A percentile compares a stretch with the other conserved stretches of the same genome.
Conservation (phyloP, 306 rosid genomes). For the Medicago lupulina region DNA sequence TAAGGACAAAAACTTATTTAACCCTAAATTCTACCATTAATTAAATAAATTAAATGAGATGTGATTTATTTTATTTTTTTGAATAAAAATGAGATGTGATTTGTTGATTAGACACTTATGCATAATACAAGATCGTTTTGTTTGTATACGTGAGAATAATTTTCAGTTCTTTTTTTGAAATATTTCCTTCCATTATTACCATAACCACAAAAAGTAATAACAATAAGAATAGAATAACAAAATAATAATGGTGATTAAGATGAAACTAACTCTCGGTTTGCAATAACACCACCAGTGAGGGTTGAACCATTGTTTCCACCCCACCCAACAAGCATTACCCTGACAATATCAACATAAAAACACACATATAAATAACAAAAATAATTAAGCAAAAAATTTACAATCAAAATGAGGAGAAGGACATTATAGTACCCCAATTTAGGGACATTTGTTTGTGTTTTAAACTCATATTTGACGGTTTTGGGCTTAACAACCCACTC, state of each 20-base stretch:
- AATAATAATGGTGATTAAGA: not conserved
- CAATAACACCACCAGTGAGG: conserved; percentile 93
- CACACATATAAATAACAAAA: not conserved
- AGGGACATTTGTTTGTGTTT: conserved; percentile 76
- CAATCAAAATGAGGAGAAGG: not conserved
- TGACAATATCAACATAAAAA: conserved; percentile 23
- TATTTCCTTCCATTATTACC: not conserved
- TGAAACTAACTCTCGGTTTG: conserved; percentile 82
- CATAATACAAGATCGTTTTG: too few species aligned
- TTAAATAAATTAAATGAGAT: too few species aligned
- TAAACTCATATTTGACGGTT: conserved; percentile 74
- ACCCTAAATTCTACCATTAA: too few species aligned
- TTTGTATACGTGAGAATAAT: too few species aligned
- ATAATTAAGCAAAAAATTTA: not conserved
- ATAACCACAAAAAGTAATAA: not conserved
- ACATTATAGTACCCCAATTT: conserved; percentile 67
- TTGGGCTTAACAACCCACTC: conserved; percentile 93
- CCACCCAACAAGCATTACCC: conserved; percentile 99
- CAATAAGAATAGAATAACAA: not conserved
- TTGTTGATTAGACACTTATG: too few species aligned
- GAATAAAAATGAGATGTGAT: too few species aligned
- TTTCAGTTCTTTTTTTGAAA: too few species aligned
- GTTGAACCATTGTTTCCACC: conserved; percentile 95
- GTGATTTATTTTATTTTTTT: too few species aligned
- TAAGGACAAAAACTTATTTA: too few species aligned